Conservation (phyloP, 129 eudicot species). For the Erigeron canadensis region DNA sequence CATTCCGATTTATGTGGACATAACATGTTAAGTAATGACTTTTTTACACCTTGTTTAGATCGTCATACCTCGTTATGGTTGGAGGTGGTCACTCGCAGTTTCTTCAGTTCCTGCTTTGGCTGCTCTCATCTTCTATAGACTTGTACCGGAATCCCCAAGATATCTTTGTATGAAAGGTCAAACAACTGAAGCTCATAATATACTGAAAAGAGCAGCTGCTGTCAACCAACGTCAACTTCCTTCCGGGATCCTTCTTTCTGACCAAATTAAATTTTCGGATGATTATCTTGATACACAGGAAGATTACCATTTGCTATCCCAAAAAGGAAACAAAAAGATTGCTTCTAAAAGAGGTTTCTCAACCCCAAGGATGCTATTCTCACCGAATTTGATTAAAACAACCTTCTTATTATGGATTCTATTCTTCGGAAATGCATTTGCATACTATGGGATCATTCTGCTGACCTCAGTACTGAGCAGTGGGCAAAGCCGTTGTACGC, state of each 20-base stretch:
- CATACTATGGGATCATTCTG: conserved; percentile 65
- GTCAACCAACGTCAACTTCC: conserved; percentile 59
- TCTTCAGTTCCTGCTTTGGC: conserved; percentile 63
- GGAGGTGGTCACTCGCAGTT: conserved; percentile 82
- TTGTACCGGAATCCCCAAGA: conserved; percentile 67
- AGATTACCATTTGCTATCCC: conserved; percentile 31
- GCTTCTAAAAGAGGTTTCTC: conserved; percentile 37
- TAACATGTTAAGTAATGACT: neutral
- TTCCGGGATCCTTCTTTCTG: conserved; percentile 43
- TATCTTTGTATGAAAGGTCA: conserved; percentile 54
- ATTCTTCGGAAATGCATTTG: conserved; percentile 64
- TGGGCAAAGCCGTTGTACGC: conserved; percentile 38
- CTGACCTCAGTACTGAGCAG: conserved; percentile 58
- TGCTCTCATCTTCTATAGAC: conserved; percentile 45
- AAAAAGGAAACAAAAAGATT: conserved; percentile 22
- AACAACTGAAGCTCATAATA: conserved; percentile 42
- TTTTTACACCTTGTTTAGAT: conserved; percentile 31
- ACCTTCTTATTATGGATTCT: conserved; percentile 52
- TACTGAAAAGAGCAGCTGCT: conserved; percentile 40
- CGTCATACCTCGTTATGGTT: conserved; percentile 63
- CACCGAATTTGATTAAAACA: conserved; percentile 43
- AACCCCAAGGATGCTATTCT: conserved; percentile 43
- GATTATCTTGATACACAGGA: conserved; percentile 36
- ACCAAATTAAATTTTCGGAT: conserved; percentile 29
- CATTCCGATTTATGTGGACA: neutral